These are phyloP conservation scores for Dalbergia oliveri DNA, from an alignment of 306 rosid genomes.

Conservation along the genomic window DNA sequence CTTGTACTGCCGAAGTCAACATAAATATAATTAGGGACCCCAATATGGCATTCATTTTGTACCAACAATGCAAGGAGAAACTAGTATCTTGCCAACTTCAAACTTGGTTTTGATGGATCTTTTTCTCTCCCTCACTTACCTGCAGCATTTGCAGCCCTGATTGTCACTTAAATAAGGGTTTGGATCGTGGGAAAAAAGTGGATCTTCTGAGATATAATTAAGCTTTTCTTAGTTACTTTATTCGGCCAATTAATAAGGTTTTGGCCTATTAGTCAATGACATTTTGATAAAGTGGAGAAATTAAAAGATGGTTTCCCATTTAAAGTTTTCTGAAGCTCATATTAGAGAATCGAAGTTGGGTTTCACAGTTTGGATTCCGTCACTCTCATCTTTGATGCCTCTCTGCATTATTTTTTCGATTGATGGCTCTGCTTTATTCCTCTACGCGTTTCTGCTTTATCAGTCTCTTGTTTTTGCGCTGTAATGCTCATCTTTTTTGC, in stretches of 20 bases:
- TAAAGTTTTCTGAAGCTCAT: constrained; percentile 36
- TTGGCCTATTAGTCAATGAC: constrained; percentile 35
- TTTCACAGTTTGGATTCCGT: constrained; percentile 30
- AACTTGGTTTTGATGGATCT: constrained; percentile 2
- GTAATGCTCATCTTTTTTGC: constrained; percentile 29
- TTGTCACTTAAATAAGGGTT: constrained; percentile 48
- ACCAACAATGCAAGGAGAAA: background rate
- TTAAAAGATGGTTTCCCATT: constrained; percentile 19
- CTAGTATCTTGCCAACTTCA: constrained; percentile 33
- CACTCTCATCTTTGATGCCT: constrained; percentile 1
- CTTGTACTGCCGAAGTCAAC: constrained; percentile 49
- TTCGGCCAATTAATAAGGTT: constrained; percentile 3
- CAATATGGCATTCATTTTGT: constrained; percentile 48
- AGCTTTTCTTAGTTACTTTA: constrained; percentile 21
- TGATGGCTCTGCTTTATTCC: constrained; percentile 57
- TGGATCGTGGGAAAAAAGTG: background rate
- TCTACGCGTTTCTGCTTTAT: constrained; percentile 50
- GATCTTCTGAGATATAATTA: constrained; percentile 24
- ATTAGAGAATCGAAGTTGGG: constrained; percentile 26
- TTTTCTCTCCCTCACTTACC: constrained; percentile 26
- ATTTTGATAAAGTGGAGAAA: constrained; percentile 49
- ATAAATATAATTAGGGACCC: constrained; percentile 49
- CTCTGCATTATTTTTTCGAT: constrained; percentile 12
- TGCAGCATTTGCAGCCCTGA: constrained; percentile 27
- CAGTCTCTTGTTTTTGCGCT: constrained; percentile 7